Evolutionary conservation across 768 basidiomycete genomes (phyloP).

Genomic region (Podaxis carcinomalis): DNA sequence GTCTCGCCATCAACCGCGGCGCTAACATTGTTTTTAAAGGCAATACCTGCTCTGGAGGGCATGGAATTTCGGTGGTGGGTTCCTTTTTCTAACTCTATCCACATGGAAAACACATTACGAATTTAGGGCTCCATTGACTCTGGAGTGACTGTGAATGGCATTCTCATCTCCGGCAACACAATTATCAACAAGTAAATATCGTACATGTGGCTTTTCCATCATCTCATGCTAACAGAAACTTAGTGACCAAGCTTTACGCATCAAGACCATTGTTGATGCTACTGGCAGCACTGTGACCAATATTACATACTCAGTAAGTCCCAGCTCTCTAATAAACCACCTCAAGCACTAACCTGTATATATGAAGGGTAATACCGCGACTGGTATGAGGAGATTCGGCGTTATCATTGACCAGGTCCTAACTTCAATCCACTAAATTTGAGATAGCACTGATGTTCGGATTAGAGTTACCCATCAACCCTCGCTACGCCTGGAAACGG

Average conservation of each 20-base stretch:
- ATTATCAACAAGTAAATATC: slow-evolving; percentile 46
- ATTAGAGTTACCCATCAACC: slow-evolving; percentile 53
- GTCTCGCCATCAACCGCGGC: slow-evolving; percentile 48
- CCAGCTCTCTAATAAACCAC: background rate
- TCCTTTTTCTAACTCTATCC: background rate
- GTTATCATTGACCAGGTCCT: slow-evolving; percentile 55
- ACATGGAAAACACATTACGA: background rate
- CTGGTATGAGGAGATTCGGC: slow-evolving; percentile 44
- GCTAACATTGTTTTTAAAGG: slow-evolving; percentile 42
- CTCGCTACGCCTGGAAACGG: slow-evolving; percentile 54
- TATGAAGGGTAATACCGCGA: slow-evolving; percentile 48
- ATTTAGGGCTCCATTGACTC: slow-evolving; percentile 52
- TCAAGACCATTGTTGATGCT: slow-evolving; percentile 50
- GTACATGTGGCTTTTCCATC: background rate
- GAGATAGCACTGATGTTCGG: background rate
- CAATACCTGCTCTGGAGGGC: slow-evolving; percentile 55
- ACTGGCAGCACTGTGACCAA: slow-evolving; percentile 43
- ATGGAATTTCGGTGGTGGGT: slow-evolving; percentile 63
- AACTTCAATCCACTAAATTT: background rate
- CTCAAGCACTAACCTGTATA: background rate
- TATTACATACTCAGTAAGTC: slow-evolving; percentile 43
- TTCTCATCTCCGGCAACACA: slow-evolving; percentile 47
- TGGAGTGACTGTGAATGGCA: slow-evolving; percentile 37
- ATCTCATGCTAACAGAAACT: background rate
- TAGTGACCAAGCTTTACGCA: slow-evolving; percentile 54